Evolutionary conservation across 148 eudicot genomes (phyloP).

Genomic region (Cornus kousa): DNA sequence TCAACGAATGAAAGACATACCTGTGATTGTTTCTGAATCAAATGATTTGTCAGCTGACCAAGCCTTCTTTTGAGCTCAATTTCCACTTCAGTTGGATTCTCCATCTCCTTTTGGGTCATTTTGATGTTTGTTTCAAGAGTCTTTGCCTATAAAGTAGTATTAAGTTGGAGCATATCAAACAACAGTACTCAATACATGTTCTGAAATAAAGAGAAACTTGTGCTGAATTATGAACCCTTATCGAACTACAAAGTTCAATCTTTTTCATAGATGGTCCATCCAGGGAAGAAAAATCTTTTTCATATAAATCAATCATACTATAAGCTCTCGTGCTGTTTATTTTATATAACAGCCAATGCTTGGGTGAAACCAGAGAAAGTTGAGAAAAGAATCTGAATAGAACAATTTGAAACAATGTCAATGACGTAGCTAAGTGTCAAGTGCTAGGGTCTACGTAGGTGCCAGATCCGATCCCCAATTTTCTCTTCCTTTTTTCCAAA

Average conservation of each 20-base stretch:
- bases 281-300: not conserved
- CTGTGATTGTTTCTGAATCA: conserved; percentile 97
- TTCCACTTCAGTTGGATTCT: conserved; percentile 84
- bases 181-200: not conserved
- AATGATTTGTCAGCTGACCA: conserved; percentile 88
- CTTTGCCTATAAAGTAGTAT: conserved; percentile 43
- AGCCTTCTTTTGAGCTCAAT: conserved; percentile 84
- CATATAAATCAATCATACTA: not conserved
- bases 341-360: not conserved
- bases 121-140: conserved; percentile 62
- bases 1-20: conserved; percentile 24
- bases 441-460: not conserved
- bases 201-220: not conserved
- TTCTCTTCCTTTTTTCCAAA: no score
- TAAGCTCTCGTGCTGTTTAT: not conserved
- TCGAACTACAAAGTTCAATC: not conserved
- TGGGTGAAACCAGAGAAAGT: not conserved
- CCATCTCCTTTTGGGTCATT: conserved; percentile 56
- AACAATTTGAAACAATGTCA: not conserved
- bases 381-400: not conserved
- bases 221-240: not conserved
- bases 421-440: not conserved
- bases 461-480: no score
- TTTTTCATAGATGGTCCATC: not conserved
- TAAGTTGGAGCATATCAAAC: not conserved